These are phyloP conservation scores for Penicillium paradoxum DNA, from an alignment of 495 filamentous ascomycete species.

Conservation along the genomic window DNA sequence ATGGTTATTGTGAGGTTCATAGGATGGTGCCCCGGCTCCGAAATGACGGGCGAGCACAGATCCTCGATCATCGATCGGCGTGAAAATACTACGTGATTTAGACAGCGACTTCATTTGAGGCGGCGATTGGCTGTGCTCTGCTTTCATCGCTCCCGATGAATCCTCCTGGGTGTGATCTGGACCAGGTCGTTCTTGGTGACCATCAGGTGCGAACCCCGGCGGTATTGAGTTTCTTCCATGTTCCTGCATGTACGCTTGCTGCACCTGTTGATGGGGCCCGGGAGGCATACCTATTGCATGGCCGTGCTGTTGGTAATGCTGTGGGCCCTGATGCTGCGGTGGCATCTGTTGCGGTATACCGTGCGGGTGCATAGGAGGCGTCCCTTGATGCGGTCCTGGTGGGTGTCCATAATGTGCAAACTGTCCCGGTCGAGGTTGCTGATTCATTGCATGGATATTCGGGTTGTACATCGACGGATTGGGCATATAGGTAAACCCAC, in stretches of 20 bases:
- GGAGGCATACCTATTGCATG: constrained; percentile 28
- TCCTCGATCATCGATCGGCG: constrained; percentile 87
- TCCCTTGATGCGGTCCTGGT: constrained; percentile 28
- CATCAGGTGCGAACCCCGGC: constrained; percentile 45
- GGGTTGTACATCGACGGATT: constrained; percentile 82
- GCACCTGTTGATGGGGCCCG: constrained; percentile 50
- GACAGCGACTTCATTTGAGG: constrained; percentile 64
- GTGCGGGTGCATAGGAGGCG: constrained; percentile 29
- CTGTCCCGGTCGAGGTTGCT: constrained; percentile 41
- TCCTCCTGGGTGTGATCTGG: constrained; percentile 38
- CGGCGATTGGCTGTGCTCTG: constrained; percentile 46
- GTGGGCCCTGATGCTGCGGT: constrained; percentile 28
- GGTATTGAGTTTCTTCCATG: constrained; percentile 52
- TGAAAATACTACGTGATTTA: constrained; percentile 91
- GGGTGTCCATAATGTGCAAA: constrained; percentile 47
- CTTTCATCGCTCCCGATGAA: constrained; percentile 33
- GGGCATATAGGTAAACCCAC: constrained; percentile 71
- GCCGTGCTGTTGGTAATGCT: constrained; percentile 41
- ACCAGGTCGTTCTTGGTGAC: constrained; percentile 39
- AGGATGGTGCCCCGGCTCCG: constrained; percentile 48
- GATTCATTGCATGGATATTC: constrained; percentile 50
- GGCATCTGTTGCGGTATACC: constrained; percentile 31
- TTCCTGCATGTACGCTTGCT: constrained; percentile 66
- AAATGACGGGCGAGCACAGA: constrained; percentile 87
- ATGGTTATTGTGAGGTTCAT: constrained; percentile 42